These are phyloP conservation scores for Erigeron canadensis DNA, from an alignment of 129 eudicot genomes.

Conservation along the genomic window DNA sequence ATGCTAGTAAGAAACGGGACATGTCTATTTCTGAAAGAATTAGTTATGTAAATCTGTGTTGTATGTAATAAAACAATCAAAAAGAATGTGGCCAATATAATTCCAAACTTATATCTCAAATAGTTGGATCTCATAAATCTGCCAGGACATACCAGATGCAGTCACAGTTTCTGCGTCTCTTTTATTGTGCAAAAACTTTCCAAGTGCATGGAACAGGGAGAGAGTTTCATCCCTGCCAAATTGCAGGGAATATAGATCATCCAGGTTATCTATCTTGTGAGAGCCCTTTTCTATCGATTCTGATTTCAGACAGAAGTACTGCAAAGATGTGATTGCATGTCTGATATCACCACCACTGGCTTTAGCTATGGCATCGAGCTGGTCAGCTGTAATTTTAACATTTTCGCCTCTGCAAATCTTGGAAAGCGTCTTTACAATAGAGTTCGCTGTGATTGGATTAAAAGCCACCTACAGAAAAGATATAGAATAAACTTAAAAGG, in stretches of 20 bases:
- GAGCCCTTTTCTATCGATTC: constrained; percentile 31
- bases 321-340: constrained; percentile 84
- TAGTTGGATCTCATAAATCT: constrained; percentile 1
- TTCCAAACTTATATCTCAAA: background rate
- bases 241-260: constrained; percentile 43
- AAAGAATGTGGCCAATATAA: background rate
- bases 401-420: constrained; percentile 71
- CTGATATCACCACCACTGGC: constrained; percentile 96
- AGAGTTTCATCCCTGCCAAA: constrained; percentile 94
- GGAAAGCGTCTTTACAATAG: constrained; percentile 62
- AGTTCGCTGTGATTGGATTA: constrained; percentile 84
- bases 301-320: constrained; percentile 66
- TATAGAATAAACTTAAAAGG: background rate
- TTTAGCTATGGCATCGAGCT: constrained; percentile 73
- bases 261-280: constrained; percentile 22
- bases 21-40: too few species aligned
- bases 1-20: too few species aligned
- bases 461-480: constrained; percentile 63
- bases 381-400: constrained; percentile 42
- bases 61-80: background rate
- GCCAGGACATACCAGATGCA: constrained; percentile 45
- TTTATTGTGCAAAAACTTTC: constrained; percentile 94
- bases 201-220: constrained; percentile 90
- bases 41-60: too few species aligned
- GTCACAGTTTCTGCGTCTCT: constrained; percentile 50